phyloP scores from a whole-genome alignment of 1,284 basidiomycete species.

The Melampsora americana region DNA sequence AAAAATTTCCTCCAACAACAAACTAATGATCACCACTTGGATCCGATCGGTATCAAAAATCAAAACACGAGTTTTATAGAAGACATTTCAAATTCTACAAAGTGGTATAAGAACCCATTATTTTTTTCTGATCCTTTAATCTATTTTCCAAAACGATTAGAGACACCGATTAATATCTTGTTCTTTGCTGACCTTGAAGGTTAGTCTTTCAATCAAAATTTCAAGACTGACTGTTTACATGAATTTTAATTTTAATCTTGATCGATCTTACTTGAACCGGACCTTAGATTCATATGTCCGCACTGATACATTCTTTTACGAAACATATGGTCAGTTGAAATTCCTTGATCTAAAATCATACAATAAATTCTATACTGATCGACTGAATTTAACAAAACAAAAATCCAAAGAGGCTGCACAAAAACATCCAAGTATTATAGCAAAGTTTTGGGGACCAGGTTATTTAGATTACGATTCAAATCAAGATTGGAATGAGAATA shows the following conservation, averaged over 20 bases:
- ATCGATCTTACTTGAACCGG: neutral
- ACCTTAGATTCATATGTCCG: slow-evolving; percentile 4
- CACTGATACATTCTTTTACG: slow-evolving; percentile 1
- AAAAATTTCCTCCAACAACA: no score
- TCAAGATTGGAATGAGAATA: neutral
- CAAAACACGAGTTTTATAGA: no score
- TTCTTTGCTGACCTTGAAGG: slow-evolving; percentile 13
- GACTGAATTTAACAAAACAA: neutral
- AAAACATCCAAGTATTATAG: neutral
- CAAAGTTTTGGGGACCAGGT: neutral
- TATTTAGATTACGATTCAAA: neutral
- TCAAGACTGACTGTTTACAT: neutral
- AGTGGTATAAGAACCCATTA: neutral
- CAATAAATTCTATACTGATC: neutral
- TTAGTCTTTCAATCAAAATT: neutral
- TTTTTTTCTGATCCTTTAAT: neutral
- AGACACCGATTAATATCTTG: neutral
- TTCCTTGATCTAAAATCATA: neutral
- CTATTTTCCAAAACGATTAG: neutral
- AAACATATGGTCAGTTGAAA: neutral
- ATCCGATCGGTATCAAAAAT: no score
- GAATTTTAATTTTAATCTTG: neutral
- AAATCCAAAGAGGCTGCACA: neutral
- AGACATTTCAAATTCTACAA: neutral
- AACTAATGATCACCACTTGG: no score